Base-by-base conservation (phyloP, 2,329 filamentous ascomycete genomes). In the Penicillium decumbens region DNA sequence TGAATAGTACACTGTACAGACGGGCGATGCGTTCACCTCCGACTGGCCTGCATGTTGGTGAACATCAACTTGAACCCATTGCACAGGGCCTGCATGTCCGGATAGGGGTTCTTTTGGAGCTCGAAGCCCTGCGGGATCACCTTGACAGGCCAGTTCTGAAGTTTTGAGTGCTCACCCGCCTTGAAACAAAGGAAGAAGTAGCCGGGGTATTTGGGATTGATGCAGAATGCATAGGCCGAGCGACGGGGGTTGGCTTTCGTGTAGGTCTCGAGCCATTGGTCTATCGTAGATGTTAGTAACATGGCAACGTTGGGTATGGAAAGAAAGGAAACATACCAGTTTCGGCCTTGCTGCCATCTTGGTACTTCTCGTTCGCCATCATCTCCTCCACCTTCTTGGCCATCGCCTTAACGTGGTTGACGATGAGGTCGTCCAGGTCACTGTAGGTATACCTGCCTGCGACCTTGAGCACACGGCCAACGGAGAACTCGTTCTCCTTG, bases 101-200 rank as follows among this genome's bases (percentile, higher is more conserved):
- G 92, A 67, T 98, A 98, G 45, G 86, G 82, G 59, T 88, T 87
- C 59, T 87, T 88, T 72, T 90, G 84, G 62, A 98, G 79, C 75
- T 97, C 90, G 66, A 92, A 98, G 4, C 89, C 93, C 63, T 95
- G 88, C 2, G 93, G 93, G 15, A 97, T 87, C 32, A 96, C 85
- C 61, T 93, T 91, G 56, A 98, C 89, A 4, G 84, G 82, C 85
- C 92, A 91, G 41, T 83, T 84, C 55, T 87, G 84, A 45, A 92
- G 82, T 39, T 77, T 79, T 2, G 89, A 87, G 42, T 80, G 77
- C 60, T 85, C 80, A 53, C 88, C 92, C 23, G 90, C 89, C 75
- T 97, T 97, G 82, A 96, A 98, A 75, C 90, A 95, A 35, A 98
- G 81, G 75, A 84, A 87, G 74, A 98, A 98, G 76, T 95, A 95